A percentile compares a stretch with the other conserved stretches of the same genome.
phyloP scores from a whole-genome alignment of 2,329 filamentous ascomycete species.

The Nemania sp. region DNA sequence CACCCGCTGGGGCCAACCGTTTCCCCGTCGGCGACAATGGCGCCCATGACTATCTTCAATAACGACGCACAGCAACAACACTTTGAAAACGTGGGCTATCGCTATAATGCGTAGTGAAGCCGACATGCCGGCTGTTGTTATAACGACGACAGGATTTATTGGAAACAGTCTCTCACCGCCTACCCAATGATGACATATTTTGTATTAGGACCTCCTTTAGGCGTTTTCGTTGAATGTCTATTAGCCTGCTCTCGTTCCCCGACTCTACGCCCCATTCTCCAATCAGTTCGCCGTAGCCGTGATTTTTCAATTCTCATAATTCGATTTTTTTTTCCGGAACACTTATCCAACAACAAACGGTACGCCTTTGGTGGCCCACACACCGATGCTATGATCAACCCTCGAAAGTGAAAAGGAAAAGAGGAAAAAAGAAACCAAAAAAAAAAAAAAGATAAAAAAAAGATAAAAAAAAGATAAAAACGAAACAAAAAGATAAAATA shows the following conservation, averaged over 20 bases:
- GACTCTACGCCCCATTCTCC: not conserved
- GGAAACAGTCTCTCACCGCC: no score
- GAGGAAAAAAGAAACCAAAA: not conserved
- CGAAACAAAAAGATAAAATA: slow-evolving; percentile 7
- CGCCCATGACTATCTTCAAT: slow-evolving; percentile 46
- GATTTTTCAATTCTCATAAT: not conserved
- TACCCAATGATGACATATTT: slow-evolving; percentile 1
- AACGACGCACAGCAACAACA: slow-evolving; percentile 38
- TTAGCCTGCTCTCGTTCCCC: not conserved
- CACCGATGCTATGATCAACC: not conserved
- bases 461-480: slow-evolving; percentile 8
- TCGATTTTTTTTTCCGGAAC: not conserved
- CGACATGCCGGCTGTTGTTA: not conserved
- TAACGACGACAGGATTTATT: not conserved
- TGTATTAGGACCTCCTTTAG: not conserved
- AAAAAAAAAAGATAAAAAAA: not conserved
- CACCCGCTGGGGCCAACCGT: slow-evolving; percentile 46
- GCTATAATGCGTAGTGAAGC: slow-evolving; percentile 42
- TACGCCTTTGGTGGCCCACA: slow-evolving; percentile 11
- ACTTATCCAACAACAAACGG: not conserved
- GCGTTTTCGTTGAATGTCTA: not conserved
- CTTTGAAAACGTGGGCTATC: slow-evolving; percentile 47
- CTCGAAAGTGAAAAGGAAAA: not conserved
- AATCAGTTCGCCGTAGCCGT: not conserved
- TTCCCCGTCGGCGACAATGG: slow-evolving; percentile 48